These are phyloP conservation scores for Arthrocladium fulminans DNA, from an alignment of 2,329 filamentous ascomycete species.

Conservation along the genomic window DNA sequence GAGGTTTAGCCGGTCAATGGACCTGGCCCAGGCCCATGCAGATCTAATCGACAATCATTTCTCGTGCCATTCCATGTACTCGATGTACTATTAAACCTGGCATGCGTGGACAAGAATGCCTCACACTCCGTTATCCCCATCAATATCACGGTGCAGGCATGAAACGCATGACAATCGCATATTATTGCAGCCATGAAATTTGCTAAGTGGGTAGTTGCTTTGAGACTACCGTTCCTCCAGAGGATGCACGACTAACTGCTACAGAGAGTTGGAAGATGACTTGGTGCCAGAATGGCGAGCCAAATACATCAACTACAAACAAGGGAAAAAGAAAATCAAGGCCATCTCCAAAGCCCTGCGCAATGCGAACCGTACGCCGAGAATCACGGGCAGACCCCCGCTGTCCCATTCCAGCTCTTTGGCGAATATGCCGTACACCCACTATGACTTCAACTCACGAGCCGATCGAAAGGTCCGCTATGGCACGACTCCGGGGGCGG, in stretches of 20 bases:
- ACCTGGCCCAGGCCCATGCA: too few species aligned
- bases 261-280: slow-evolving; percentile 70
- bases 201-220: slow-evolving; percentile 52
- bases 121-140: background rate
- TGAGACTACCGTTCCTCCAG: too few species aligned
- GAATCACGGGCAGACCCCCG: slow-evolving; percentile 18
- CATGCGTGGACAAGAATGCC: background rate
- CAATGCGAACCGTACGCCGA: slow-evolving; percentile 45
- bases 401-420: slow-evolving; percentile 11
- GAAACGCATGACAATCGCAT: background rate
- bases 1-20: too few species aligned
- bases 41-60: background rate
- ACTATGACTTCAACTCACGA: slow-evolving; percentile 21
- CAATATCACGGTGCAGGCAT: background rate
- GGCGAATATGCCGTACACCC: slow-evolving; percentile 18
- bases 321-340: slow-evolving; percentile 88
- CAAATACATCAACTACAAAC: slow-evolving; percentile 92
- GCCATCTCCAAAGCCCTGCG: slow-evolving; percentile 64
- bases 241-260: slow-evolving; percentile 15
- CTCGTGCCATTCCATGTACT: background rate
- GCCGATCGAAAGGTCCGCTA: background rate
- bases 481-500: background rate
- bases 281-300: slow-evolving; percentile 89
- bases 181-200: slow-evolving; percentile 45
- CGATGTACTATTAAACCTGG: background rate